A percentile compares a stretch with the other conserved stretches of the same genome.
phyloP scores from a whole-genome alignment of 1,284 basidiomycete genomes.

The Erythrobasidium hasegawianum region DNA sequence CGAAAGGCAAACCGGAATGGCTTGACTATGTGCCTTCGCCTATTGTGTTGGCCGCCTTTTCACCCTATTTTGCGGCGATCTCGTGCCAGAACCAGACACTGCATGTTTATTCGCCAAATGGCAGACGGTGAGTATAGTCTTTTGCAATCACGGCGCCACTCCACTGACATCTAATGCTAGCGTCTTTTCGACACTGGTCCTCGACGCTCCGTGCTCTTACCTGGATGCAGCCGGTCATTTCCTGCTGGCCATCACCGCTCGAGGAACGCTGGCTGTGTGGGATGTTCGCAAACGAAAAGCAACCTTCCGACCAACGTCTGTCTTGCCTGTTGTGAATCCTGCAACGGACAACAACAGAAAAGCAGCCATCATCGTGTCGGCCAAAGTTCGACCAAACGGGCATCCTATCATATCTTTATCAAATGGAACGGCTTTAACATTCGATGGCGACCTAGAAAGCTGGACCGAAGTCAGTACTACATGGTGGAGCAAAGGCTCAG shows the following conservation, averaged over 20 bases:
- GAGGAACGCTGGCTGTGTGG: slow-evolving; percentile 69
- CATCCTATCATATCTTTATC: slow-evolving; percentile 69
- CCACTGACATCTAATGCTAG: slow-evolving; percentile 54
- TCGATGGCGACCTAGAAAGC: slow-evolving; percentile 61
- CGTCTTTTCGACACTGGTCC: slow-evolving; percentile 65
- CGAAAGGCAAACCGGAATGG: slow-evolving; percentile 69
- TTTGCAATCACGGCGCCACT: too few relatives aligned
- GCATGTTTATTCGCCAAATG: slow-evolving; percentile 71
- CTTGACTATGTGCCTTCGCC: slow-evolving; percentile 76
- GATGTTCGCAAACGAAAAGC: slow-evolving; percentile 64
- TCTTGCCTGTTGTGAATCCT: slow-evolving; percentile 59
- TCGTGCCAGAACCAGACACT: slow-evolving; percentile 71
- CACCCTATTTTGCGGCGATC: slow-evolving; percentile 66
- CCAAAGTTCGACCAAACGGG: slow-evolving; percentile 69
- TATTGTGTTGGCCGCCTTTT: slow-evolving; percentile 63
- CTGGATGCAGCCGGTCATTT: slow-evolving; percentile 61
- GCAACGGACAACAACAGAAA: slow-evolving; percentile 53
- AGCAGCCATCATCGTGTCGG: slow-evolving; percentile 54
- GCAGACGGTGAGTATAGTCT: slow-evolving; percentile 67
- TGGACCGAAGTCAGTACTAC: slow-evolving; percentile 71
- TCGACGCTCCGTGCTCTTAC: slow-evolving; percentile 67
- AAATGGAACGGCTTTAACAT: slow-evolving; percentile 68
- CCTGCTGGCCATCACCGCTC: slow-evolving; percentile 67
- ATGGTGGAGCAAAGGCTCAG: slow-evolving; percentile 75
- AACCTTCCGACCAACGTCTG: slow-evolving; percentile 62